Percentiles rank a stretch among this genome's conserved stretches.
Evolutionary conservation across 106 monocot species (phyloP).

Genomic region (Phalaenopsis equestris): DNA sequence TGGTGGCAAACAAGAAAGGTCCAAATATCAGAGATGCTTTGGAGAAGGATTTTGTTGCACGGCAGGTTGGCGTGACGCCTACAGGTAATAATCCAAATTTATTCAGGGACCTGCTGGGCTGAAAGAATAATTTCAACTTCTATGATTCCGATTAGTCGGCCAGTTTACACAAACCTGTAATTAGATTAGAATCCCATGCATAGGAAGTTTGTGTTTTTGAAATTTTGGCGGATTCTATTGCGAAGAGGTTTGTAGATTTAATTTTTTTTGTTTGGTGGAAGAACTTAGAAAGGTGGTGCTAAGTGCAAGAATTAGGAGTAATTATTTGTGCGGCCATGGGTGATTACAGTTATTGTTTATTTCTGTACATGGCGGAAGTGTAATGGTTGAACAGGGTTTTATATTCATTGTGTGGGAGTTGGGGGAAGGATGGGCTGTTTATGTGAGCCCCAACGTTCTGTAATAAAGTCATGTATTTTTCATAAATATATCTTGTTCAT

Average conservation of each 20-base stretch:
- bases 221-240: not conserved
- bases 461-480: too few species aligned
- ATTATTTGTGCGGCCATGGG: too few species aligned
- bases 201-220: not conserved
- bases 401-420: too few species aligned
- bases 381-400: too few species aligned
- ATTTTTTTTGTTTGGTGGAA: not conserved
- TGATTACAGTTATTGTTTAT: too few species aligned
- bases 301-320: too few species aligned
- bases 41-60: slow-evolving; percentile 71
- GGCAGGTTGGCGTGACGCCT: slow-evolving; percentile 85
- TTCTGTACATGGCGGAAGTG: too few species aligned
- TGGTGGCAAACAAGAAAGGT: slow-evolving; percentile 45
- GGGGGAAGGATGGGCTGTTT: too few species aligned
- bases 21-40: slow-evolving; percentile 59
- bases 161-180: not conserved
- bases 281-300: too few species aligned
- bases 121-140: not conserved
- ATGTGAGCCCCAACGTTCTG: too few species aligned
- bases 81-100: slow-evolving; percentile 78
- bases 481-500: too few species aligned
- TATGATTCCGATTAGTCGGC: not conserved
- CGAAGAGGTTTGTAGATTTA: not conserved
- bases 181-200: slow-evolving; percentile 5
- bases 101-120: slow-evolving; percentile 83